Percentiles rank a stretch among this genome's conserved stretches.
phyloP scores from a whole-genome alignment of 257 asterid species.

The Solanum clarkiae region DNA sequence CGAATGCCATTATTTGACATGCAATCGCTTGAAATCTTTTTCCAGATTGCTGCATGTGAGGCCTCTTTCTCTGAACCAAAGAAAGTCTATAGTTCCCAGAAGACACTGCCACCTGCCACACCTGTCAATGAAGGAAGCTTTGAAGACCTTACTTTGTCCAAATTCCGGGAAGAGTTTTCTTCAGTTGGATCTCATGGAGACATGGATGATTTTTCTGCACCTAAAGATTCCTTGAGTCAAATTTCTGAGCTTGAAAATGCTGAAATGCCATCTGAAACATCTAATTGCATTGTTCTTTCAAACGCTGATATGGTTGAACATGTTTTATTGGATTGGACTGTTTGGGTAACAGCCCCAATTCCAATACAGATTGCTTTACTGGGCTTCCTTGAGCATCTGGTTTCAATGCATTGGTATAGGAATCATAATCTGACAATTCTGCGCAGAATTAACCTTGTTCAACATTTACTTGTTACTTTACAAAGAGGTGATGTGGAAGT shows the following conservation, averaged over 20 bases:
- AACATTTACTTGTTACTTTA: conserved; percentile 86
- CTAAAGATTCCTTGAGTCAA: conserved; percentile 78
- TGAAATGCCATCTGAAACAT: conserved; percentile 64
- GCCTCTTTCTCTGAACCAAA: conserved; percentile 96
- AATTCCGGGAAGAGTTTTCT: conserved; percentile 77
- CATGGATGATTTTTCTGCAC: conserved; percentile 89
- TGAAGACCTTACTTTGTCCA: conserved; percentile 65
- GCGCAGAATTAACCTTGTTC: conserved; percentile 94
- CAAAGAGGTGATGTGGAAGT: conserved; percentile 99
- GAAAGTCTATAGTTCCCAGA: conserved; percentile 28
- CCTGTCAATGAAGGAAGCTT: conserved; percentile 45
- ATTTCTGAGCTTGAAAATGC: conserved; percentile 83
- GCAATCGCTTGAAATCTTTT: conserved; percentile 96
- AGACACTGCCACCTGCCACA: conserved; percentile 40
- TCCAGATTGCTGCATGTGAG: conserved; percentile 98
- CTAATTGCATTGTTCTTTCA: conserved; percentile 92
- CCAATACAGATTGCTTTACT: conserved; percentile 79
- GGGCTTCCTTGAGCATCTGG: conserved; percentile 97
- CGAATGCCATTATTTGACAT: conserved; percentile 93
- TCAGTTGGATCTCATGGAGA: conserved; percentile 86
- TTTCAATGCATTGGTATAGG: conserved; percentile 99
- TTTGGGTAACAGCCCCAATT: conserved; percentile 86
- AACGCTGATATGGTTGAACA: conserved; percentile 99
- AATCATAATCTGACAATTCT: conserved; percentile 93
- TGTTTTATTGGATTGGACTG: conserved; percentile 97